These are phyloP conservation scores for Pseudonectria foliicola DNA, from an alignment of 2,329 filamentous ascomycete species.

Conservation along the genomic window DNA sequence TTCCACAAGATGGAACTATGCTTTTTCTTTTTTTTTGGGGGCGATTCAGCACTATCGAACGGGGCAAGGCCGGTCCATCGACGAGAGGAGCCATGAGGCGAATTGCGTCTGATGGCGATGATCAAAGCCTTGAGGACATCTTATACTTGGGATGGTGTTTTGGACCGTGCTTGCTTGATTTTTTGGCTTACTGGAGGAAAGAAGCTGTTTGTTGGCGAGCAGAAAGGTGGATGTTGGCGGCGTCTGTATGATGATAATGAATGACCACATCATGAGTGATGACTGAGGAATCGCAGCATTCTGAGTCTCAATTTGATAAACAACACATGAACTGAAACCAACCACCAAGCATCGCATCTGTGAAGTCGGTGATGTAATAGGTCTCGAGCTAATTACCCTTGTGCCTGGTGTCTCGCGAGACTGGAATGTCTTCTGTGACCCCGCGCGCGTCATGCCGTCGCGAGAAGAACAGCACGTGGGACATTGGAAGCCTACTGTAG, in stretches of 20 bases:
- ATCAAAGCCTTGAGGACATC: neutral
- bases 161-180: no score
- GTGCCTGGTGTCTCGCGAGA: no score
- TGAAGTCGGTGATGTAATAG: neutral
- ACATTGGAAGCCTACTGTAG: no score
- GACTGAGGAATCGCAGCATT: slow-evolving; percentile 22
- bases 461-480: no score
- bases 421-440: no score
- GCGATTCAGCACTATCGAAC: no score
- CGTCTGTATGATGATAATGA: slow-evolving; percentile 27
- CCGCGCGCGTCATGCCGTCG: no score
- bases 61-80: slow-evolving; percentile 9
- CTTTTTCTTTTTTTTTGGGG: no score
- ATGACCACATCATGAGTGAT: slow-evolving; percentile 27
- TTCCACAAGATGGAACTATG: slow-evolving; percentile 5
- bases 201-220: slow-evolving; percentile 10
- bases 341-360: neutral
- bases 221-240: slow-evolving; percentile 3
- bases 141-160: neutral
- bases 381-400: no score
- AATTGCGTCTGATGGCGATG: slow-evolving; percentile 1
- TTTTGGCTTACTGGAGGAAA: slow-evolving; percentile 11
- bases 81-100: neutral
- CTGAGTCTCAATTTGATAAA: slow-evolving; percentile 21
- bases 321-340: slow-evolving; percentile 2